Evolutionary conservation across 2,329 filamentous ascomycete genomes (phyloP).

Genomic region (Penicillium capsulatum): DNA sequence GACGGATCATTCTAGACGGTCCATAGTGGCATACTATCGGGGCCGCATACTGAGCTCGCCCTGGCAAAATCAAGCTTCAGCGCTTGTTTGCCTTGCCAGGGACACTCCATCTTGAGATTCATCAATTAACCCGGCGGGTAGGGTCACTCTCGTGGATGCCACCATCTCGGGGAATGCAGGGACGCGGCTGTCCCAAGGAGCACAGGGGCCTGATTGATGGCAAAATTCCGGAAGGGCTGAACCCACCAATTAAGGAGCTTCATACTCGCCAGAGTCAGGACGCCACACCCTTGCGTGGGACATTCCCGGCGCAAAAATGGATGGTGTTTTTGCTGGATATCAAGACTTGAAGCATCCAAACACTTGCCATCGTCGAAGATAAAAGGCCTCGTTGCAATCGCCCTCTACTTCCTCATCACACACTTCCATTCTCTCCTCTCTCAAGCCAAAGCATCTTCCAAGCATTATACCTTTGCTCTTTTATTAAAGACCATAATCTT

Average conservation of each 20-base stretch:
- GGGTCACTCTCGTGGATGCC: conserved; percentile 14
- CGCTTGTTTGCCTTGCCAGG: no score
- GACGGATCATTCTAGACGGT: no score
- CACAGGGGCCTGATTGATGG: conserved; percentile 14
- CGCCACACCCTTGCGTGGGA: conserved; percentile 15
- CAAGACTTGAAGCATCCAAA: no score
- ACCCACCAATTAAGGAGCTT: conserved; percentile 11
- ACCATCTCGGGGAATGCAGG: conserved; percentile 18
- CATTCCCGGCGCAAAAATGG: conserved; percentile 19
- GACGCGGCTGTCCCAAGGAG: conserved; percentile 2
- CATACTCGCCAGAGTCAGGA: conserved; percentile 2
- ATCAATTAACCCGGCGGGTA: neutral
- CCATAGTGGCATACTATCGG: no score
- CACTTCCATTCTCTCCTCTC: conserved; percentile 7
- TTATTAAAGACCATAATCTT: conserved; percentile 17
- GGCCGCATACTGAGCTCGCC: no score
- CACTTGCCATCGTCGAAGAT: conserved; percentile 16
- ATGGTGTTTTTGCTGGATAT: conserved; percentile 13
- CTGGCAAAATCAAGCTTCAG: no score
- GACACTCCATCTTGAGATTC: neutral
- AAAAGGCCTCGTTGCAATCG: conserved; percentile 17
- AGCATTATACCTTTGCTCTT: neutral
- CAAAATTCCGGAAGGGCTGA: conserved; percentile 11
- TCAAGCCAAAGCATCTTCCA: no score
- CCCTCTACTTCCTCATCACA: conserved; percentile 6